phyloP scores from a whole-genome alignment of 352 stramenopile genomes.

The Phytopythium ostracodes region DNA sequence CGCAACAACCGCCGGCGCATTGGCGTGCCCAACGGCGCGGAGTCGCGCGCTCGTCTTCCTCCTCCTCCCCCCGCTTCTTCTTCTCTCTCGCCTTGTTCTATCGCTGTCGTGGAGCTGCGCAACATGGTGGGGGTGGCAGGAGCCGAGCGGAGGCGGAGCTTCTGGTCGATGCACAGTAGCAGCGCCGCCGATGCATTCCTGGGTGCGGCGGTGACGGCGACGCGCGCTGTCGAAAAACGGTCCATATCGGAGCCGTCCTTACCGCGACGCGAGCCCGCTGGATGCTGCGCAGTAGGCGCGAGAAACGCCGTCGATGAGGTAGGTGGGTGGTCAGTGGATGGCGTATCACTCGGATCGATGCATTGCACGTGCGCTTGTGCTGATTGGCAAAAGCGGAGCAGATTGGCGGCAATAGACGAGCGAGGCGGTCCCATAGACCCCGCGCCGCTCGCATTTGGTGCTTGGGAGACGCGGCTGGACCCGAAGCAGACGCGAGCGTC shows the following conservation, averaged over 20 bases:
- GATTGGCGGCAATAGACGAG: not conserved
- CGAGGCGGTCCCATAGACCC: not conserved
- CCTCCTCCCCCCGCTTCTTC: no score
- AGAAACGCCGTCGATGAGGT: not conserved
- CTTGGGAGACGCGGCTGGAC: constrained; percentile 1
- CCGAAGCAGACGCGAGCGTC: not conserved
- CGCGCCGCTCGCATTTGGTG: not conserved
- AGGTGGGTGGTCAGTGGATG: no score
- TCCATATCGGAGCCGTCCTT: not conserved
- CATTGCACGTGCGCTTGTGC: no score
- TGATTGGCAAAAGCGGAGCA: no score
- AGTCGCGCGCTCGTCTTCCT: no score
- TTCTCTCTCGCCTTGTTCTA: not conserved
- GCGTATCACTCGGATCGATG: no score
- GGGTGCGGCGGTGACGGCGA: not conserved
- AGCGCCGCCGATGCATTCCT: not conserved
- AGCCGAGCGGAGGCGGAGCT: no score
- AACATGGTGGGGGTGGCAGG: not conserved
- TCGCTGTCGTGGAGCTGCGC: not conserved
- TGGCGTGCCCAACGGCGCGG: no score
- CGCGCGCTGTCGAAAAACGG: not conserved
- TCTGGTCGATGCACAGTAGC: not conserved
- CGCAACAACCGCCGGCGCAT: no score
- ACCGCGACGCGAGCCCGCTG: not conserved
- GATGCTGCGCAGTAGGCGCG: not conserved